Evolutionary conservation across 169 alveolate genomes (phyloP), one percentile per base, ranked within the genome.

Genomic region (Babesia ovis): DNA sequence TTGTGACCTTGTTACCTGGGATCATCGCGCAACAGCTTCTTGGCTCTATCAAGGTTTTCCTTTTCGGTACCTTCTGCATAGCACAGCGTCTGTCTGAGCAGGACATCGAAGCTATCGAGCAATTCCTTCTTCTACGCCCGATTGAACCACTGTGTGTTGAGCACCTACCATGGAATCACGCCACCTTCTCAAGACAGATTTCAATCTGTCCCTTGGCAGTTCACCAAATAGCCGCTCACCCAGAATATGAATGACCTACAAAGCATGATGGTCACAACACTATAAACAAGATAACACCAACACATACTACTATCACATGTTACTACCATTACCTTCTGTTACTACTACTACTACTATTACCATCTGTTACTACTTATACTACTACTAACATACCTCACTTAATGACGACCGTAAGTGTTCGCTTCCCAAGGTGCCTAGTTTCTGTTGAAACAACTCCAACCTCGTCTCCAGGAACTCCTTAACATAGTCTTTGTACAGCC

Each of bases 391-490:
- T 41, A 77, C 86, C 81, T 77, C 67, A 0, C 66, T 67, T 3
- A 77, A 29, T 4, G 71, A 53, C 25, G 32, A 5, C 20, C 31
- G 23, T 32, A 77, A 12, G 41, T 68, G 51, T 6, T 66, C 56
- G 64, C 50, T 37, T 23, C 66, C 61, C 14, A 77, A 20, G 1
- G 12, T 22, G 18, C 48, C 27, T 54, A 77, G 55, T 51, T 68
- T 77, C 39, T 46, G 35, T 45, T 77, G 81, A 39, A 77, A 77
- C 18, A 77, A 56, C 39, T 39, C 73, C 11, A 77, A 25, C 37
- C 86, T 53, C 11, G 67, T 34, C 42, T 39, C 67, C 34, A 77
- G 73, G 73, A 77, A 77, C 23, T 77, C 81, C 18, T 25, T 20
- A 6, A 62, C 71, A 25, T 66, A 77, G 45, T 77, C 50, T 25